Percentiles rank a stretch among this genome's conserved stretches.
Conservation (phyloP, 176 grass and related monocot species). For the Elaeis guineensis region DNA sequence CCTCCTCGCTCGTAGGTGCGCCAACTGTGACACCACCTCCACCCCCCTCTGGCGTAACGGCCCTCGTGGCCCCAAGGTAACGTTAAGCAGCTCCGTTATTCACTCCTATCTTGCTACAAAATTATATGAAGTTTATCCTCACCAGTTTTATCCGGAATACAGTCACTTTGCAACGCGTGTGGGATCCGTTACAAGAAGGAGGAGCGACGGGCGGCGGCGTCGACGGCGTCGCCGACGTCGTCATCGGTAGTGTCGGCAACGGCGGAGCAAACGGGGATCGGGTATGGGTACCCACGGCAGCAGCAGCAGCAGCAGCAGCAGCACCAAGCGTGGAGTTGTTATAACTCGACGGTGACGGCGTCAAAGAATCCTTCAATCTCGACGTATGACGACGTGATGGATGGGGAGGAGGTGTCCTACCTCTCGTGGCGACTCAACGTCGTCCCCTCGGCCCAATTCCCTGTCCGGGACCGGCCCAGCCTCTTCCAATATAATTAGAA, state of each 20-base stretch:
- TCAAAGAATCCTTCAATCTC: not conserved
- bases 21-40: conserved; percentile 88
- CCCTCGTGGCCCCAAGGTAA: conserved; percentile 81
- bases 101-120: no score
- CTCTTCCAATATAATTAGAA: conserved; percentile 42
- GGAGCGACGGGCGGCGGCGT: conserved; percentile 43
- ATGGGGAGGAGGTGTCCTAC: conserved; percentile 5
- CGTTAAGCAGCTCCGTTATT: not conserved
- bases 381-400: conserved; percentile 11
- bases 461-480: conserved; percentile 20
- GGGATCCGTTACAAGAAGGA: conserved; percentile 82
- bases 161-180: conserved; percentile 71
- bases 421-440: conserved; percentile 48
- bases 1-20: conserved; percentile 51
- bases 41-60: conserved; percentile 96
- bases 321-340: not conserved
- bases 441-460: conserved; percentile 28
- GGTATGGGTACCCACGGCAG: conserved; percentile 25
- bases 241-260: not conserved
- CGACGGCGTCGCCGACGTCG: conserved; percentile 2
- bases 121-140: no score
- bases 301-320: conserved; percentile 1
- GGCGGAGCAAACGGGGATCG: conserved; percentile 10
- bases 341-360: not conserved
- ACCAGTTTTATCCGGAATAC: not conserved